A percentile compares a stretch with the other conserved stretches of the same genome.
These are phyloP conservation scores for Lactarius akahatsu DNA, from an alignment of 768 basidiomycete genomes.

Conservation along the genomic window DNA sequence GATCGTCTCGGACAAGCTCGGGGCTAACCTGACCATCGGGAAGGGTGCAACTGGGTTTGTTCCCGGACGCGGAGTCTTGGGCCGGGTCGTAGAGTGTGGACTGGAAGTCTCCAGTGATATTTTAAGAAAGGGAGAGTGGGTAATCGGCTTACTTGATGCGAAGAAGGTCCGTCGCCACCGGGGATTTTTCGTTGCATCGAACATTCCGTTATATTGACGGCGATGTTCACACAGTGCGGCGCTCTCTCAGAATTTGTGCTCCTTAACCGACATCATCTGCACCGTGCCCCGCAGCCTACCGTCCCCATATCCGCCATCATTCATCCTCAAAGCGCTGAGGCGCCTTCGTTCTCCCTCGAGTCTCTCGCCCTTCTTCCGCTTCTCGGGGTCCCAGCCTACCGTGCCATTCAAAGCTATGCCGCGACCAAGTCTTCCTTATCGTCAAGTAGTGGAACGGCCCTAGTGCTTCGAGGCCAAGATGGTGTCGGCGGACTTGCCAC, in stretches of 20 bases:
- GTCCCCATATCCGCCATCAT: slow-evolving; percentile 36
- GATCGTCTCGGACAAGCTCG: slow-evolving; percentile 52
- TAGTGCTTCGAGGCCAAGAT: slow-evolving; percentile 74
- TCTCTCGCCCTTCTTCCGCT: slow-evolving; percentile 73
- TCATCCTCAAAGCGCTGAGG: slow-evolving; percentile 29
- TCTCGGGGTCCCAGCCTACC: slow-evolving; percentile 76
- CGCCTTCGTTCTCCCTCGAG: slow-evolving; percentile 27
- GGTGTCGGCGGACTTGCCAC: slow-evolving; percentile 74
- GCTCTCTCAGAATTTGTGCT: slow-evolving; percentile 88
- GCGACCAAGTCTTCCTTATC: slow-evolving; percentile 26
- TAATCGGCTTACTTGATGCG: slow-evolving; percentile 75
- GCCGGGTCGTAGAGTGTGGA: slow-evolving; percentile 78
- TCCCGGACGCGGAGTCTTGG: slow-evolving; percentile 86
- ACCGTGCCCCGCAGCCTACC: slow-evolving; percentile 59
- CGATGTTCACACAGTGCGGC: slow-evolving; percentile 55
- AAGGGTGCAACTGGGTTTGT: slow-evolving; percentile 56
- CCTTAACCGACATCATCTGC: slow-evolving; percentile 74
- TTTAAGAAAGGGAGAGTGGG: slow-evolving; percentile 79
- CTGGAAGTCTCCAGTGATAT: slow-evolving; percentile 67
- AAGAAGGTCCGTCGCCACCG: slow-evolving; percentile 56
- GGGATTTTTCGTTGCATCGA: slow-evolving; percentile 6
- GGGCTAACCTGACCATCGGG: slow-evolving; percentile 30
- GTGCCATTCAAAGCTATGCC: slow-evolving; percentile 63
- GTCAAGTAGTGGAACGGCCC: slow-evolving; percentile 36
- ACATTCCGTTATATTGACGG: slow-evolving; percentile 28